Percentiles rank a stretch among this genome's conserved stretches.
These are phyloP conservation scores for Penicillium dipodomyicola DNA, from an alignment of 495 filamentous ascomycete genomes.

Conservation along the genomic window DNA sequence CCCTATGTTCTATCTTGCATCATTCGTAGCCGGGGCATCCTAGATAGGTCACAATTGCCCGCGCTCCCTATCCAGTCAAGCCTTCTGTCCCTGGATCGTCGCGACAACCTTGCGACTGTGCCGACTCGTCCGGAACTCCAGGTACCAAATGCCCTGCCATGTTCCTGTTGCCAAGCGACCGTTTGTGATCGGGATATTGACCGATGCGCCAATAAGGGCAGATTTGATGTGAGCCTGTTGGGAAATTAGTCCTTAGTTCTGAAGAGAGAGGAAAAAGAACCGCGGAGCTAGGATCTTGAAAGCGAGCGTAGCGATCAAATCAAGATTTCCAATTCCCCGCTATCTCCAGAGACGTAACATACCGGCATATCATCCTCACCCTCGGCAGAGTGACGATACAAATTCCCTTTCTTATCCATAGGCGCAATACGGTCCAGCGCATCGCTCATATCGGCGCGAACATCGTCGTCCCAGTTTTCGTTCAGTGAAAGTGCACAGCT, in stretches of 20 bases:
- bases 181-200: constrained; percentile 85
- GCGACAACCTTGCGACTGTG: constrained; percentile 82
- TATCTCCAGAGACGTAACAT: constrained; percentile 33
- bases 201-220: constrained; percentile 79
- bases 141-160: constrained; percentile 86
- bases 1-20: constrained; percentile 4
- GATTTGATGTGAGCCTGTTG: constrained; percentile 84
- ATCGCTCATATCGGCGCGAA: constrained; percentile 86
- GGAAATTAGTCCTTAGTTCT: constrained; percentile 1
- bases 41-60: constrained; percentile 24
- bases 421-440: constrained; percentile 85
- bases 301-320: not conserved
- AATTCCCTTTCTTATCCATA: constrained; percentile 63
- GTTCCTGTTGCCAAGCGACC: constrained; percentile 71
- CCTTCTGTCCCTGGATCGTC: constrained; percentile 91
- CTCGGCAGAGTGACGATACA: constrained; percentile 90
- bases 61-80: constrained; percentile 35
- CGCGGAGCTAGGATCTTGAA: not conserved
- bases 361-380: constrained; percentile 90
- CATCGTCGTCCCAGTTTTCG: constrained; percentile 90
- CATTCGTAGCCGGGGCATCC: not conserved
- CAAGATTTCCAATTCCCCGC: not conserved
- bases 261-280: constrained; percentile 7
- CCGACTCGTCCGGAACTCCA: constrained; percentile 79
- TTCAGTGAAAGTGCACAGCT: constrained; percentile 82